Conservation (phyloP, 1,284 basidiomycete genomes). For the Phellopilus nigrolimitatus region DNA sequence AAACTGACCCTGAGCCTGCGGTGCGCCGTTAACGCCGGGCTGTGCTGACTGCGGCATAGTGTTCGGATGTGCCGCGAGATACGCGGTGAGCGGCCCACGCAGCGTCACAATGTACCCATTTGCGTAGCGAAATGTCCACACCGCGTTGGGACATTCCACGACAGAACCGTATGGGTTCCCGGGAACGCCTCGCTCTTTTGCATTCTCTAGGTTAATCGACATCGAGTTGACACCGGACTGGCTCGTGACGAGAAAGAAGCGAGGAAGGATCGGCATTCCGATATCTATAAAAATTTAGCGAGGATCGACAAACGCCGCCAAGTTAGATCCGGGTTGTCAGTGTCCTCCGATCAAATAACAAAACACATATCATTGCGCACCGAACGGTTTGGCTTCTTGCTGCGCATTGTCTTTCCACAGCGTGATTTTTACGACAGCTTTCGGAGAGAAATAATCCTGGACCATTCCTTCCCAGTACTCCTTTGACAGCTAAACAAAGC, state of each 20-base stretch:
- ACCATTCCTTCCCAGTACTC: slow-evolving; percentile 59
- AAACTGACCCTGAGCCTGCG: slow-evolving; percentile 26
- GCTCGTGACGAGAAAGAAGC: slow-evolving; percentile 75
- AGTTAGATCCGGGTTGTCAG: neutral
- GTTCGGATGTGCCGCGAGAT: slow-evolving; percentile 42
- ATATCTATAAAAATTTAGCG: slow-evolving; percentile 47
- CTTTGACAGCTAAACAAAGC: slow-evolving; percentile 7
- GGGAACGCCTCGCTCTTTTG: slow-evolving; percentile 50
- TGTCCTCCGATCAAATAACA: too few relatives aligned
- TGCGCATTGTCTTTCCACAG: slow-evolving; percentile 75
- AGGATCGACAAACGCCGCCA: slow-evolving; percentile 5
- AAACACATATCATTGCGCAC: slow-evolving; percentile 51
- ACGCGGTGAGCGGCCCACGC: slow-evolving; percentile 62
- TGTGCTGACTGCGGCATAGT: slow-evolving; percentile 21
- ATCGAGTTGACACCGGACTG: slow-evolving; percentile 78
- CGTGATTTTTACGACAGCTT: slow-evolving; percentile 66
- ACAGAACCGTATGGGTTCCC: slow-evolving; percentile 28
- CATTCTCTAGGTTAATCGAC: slow-evolving; percentile 66
- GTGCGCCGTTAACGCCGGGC: slow-evolving; percentile 14
- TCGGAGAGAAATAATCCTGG: slow-evolving; percentile 59
- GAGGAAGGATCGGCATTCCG: slow-evolving; percentile 67
- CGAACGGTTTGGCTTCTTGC: slow-evolving; percentile 73
- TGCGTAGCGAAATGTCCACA: slow-evolving; percentile 72
- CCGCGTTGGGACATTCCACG: slow-evolving; percentile 61
- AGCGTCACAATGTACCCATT: slow-evolving; percentile 73